Evolutionary conservation across 805 yeast genomes (phyloP), one percentile per base, ranked within the genome.

Genomic region (Saccharomycodes ludwigii): DNA sequence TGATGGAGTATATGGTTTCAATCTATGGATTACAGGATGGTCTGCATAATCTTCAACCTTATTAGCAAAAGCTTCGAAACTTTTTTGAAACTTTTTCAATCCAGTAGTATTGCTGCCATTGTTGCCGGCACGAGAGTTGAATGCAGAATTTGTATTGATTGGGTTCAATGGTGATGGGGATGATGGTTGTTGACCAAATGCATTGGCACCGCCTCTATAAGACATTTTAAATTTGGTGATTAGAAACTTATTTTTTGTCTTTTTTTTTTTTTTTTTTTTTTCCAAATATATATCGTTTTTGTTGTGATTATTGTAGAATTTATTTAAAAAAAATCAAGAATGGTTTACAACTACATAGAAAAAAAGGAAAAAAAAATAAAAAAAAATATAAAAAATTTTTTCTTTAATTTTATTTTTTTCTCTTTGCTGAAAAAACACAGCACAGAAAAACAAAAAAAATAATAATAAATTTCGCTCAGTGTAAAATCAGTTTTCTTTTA

Each of bases 1-100:
- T 15, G 75, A 74, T 6, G 97, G 96, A 30, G 86, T 76, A 46
- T 73, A 76, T 0, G 88, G 88, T 51, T 68, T 76, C 27, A 76
- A 50, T 21, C 38, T 40, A 18, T 32, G 71, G 61, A 42, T 66
- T 52, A 33, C 58, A 45, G 61, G 73, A 56, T 34, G 60, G 52
- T 59, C 76, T 68, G 49, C 73, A 52, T 38, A 54, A 39, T 40
- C 69, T 46, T 80, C 88, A 21, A 73, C 59, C 36, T 61, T 59
- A 39, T 68, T 66, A 21, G 76, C 59, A 34, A 68, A 50, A 12
- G 50, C 51, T 43, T 76, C 83, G 39, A 75, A 24, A 10, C 31
- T 34, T 23, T 27, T 27, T 16, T 30, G 8, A 16, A 30, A 34
- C 10, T 25, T 25, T 15, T 16, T 25, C 10, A 18, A n/a, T n/a